Evolutionary conservation across 2,329 filamentous ascomycete species (phyloP).

Genomic region (Myriangium duriaei): DNA sequence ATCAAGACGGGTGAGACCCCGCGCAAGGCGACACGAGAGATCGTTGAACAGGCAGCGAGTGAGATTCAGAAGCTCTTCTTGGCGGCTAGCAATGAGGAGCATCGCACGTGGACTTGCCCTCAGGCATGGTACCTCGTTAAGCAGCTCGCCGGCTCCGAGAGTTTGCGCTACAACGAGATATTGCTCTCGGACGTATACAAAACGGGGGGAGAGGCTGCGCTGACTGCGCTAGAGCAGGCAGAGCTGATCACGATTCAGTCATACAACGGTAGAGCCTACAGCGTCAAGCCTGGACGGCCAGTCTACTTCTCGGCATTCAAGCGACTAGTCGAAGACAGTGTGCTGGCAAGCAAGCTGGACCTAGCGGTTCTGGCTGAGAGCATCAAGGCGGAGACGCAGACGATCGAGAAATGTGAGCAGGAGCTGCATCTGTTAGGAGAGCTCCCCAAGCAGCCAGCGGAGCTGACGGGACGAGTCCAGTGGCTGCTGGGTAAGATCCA

Average conservation of each 20-base stretch:
- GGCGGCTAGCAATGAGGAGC: conserved; percentile 43
- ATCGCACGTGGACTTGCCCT: conserved; percentile 61
- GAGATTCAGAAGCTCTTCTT: conserved; percentile 94
- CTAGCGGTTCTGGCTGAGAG: conserved; percentile 57
- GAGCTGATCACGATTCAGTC: conserved; percentile 72
- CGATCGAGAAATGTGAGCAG: conserved; percentile 64
- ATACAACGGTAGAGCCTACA: conserved; percentile 62
- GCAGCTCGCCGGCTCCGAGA: conserved; percentile 54
- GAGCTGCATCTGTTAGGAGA: conserved; percentile 62
- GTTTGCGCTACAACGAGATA: conserved; percentile 73
- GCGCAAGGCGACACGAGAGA: conserved; percentile 67
- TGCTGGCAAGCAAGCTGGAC: conserved; percentile 57
- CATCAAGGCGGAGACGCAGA: conserved; percentile 58
- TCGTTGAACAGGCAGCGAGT: conserved; percentile 75
- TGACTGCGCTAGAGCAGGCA: conserved; percentile 69
- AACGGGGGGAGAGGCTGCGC: conserved; percentile 55
- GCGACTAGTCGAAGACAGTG: conserved; percentile 55
- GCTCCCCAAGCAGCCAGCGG: conserved; percentile 56
- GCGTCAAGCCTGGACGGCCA: conserved; percentile 69
- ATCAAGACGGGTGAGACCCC: conserved; percentile 81
- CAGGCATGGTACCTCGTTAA: conserved; percentile 89
- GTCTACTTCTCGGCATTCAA: conserved; percentile 78
- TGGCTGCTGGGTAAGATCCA: conserved; percentile 66
- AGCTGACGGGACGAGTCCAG: conserved; percentile 52
- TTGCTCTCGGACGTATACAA: conserved; percentile 66